These are phyloP conservation scores for Mycena capillaripes DNA, from an alignment of 768 basidiomycete species.

Conservation along the genomic window DNA sequence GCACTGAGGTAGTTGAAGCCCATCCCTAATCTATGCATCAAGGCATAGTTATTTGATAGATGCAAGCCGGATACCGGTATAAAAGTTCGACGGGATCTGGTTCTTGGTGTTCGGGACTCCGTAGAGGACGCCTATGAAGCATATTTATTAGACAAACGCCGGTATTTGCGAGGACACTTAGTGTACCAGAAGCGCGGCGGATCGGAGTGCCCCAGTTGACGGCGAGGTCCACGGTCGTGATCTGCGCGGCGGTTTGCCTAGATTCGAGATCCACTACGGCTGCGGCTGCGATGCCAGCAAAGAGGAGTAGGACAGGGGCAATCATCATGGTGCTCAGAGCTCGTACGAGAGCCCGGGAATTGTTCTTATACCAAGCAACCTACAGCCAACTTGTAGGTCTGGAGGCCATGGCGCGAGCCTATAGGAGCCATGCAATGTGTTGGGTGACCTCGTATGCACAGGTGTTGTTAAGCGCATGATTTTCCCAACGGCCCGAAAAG, in stretches of 20 bases:
- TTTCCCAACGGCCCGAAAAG: background rate
- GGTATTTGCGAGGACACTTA: background rate
- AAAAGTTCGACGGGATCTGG: conserved; percentile 31
- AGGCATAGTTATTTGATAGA: no score
- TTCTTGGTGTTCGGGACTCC: conserved; percentile 33
- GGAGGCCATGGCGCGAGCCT: background rate
- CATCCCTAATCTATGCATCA: conserved; percentile 31
- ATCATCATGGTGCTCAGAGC: conserved; percentile 5
- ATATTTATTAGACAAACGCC: background rate
- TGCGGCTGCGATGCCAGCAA: conserved; percentile 20
- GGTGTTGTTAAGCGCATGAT: background rate
- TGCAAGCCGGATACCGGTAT: conserved; percentile 22
- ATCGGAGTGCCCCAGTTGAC: conserved; percentile 29
- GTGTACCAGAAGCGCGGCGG: conserved; percentile 28
- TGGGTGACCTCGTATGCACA: background rate
- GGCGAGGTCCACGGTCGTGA: conserved; percentile 31
- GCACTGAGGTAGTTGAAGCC: conserved; percentile 41
- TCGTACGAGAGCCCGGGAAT: background rate
- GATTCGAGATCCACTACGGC: conserved; percentile 29
- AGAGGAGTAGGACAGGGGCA: background rate
- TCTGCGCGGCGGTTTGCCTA: conserved; percentile 23
- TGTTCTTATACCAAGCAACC: background rate
- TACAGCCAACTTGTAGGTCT: no score
- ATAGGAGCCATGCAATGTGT: no score
- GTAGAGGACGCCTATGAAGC: conserved; percentile 29